Evolutionary conservation across 1,284 basidiomycete species (phyloP).

Genomic region (Stereum hirsutum): DNA sequence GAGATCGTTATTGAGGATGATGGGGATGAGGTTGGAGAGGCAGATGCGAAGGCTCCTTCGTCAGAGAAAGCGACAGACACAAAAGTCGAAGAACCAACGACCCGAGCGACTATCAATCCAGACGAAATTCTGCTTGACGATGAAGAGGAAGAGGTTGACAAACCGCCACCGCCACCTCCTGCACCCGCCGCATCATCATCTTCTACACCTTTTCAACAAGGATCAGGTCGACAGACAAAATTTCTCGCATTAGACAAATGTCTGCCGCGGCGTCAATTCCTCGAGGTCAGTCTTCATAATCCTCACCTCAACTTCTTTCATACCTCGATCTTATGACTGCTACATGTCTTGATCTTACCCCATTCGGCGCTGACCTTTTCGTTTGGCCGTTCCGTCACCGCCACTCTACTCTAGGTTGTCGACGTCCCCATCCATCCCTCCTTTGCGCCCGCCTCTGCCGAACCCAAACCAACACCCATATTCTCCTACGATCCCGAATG

Average conservation of each 20-base stretch:
- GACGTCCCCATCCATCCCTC: constrained; percentile 40
- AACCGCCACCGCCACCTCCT: constrained; percentile 23
- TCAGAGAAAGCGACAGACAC: neutral
- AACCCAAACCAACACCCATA: constrained; percentile 21
- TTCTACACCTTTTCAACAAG: no score
- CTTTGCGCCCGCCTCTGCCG: constrained; percentile 7
- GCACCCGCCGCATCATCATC: no score
- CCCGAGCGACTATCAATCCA: constrained; percentile 43
- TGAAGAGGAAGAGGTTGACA: constrained; percentile 40
- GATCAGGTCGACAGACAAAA: constrained; percentile 40
- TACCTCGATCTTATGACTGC: no score
- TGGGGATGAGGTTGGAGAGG: constrained; percentile 19
- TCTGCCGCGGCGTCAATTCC: constrained; percentile 69
- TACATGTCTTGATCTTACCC: neutral
- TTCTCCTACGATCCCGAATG: constrained; percentile 80
- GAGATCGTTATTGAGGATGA: constrained; percentile 33
- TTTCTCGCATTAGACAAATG: constrained; percentile 96
- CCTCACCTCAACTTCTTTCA: neutral
- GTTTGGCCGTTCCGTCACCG: neutral
- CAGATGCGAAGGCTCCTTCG: constrained; percentile 4
- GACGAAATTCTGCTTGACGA: constrained; percentile 66
- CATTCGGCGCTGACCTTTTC: neutral
- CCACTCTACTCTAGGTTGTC: constrained; percentile 43
- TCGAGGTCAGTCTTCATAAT: constrained; percentile 54
- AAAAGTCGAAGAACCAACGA: neutral